Conservation (phyloP, 2,329 filamentous ascomycete species). For the Ophiostoma ulmi region DNA sequence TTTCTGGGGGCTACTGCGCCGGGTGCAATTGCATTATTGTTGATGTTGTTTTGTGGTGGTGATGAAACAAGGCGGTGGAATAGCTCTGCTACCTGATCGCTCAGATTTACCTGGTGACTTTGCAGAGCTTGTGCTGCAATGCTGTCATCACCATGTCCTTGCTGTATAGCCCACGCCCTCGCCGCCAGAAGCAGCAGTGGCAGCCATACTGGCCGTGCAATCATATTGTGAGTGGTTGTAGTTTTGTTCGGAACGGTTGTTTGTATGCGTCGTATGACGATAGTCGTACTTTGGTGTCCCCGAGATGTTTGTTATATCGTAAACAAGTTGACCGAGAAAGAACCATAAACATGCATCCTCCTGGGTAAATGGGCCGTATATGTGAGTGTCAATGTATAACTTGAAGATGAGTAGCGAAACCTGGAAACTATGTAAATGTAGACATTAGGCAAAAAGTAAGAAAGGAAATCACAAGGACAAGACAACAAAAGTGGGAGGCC, state of each 20-base stretch:
- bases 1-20: not conserved
- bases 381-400: not conserved
- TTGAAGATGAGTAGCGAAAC: not conserved
- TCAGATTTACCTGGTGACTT: not conserved
- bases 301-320: slow-evolving; percentile 1
- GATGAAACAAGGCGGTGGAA: slow-evolving; percentile 15
- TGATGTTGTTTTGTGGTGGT: not conserved
- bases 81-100: not conserved
- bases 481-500: slow-evolving; percentile 26
- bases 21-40: not conserved
- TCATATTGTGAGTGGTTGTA: not conserved
- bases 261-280: not conserved
- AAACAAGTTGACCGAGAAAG: not conserved
- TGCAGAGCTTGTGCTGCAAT: not conserved
- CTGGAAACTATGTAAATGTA: not conserved
- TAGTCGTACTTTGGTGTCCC: not conserved
- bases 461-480: slow-evolving; percentile 27
- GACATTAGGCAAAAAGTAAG: slow-evolving; percentile 16
- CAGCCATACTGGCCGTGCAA: slow-evolving; percentile 4
- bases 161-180: not conserved
- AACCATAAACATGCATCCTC: not conserved
- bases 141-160: not conserved
- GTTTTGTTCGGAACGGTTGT: not conserved
- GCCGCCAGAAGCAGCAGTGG: slow-evolving; percentile 3
- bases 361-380: not conserved